phyloP scores from a whole-genome alignment of 2,329 filamentous ascomycete genomes.

The Dactylella cylindrospora region DNA sequence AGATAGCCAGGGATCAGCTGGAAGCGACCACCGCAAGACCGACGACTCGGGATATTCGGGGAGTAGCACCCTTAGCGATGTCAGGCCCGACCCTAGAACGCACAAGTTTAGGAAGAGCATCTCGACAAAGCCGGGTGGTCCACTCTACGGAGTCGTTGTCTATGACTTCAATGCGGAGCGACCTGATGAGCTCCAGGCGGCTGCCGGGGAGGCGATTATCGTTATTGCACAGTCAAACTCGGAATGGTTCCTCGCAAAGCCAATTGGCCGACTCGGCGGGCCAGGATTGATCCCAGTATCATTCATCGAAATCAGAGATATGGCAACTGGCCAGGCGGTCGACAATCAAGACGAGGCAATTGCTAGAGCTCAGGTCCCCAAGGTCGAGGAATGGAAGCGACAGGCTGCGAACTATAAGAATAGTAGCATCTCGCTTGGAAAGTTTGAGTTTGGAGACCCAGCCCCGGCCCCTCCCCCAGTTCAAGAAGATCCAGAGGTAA shows the following conservation, averaged over 20 bases:
- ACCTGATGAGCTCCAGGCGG: constrained; percentile 93
- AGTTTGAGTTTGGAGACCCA: constrained; percentile 67
- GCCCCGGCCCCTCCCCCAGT: constrained; percentile 40
- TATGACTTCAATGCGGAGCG: constrained; percentile 95
- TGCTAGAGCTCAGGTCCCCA: constrained; percentile 81
- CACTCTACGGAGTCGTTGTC: constrained; percentile 95
- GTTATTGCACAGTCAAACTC: constrained; percentile 98
- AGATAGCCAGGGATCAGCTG: constrained; percentile 72
- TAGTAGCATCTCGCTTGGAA: constrained; percentile 93
- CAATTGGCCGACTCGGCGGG: constrained; percentile 93
- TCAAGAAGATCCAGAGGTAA: constrained; percentile 49
- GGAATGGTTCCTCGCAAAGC: constrained; percentile 99
- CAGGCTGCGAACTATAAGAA: constrained; percentile 99
- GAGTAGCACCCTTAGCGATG: constrained; percentile 51
- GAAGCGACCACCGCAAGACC: constrained; percentile 58
- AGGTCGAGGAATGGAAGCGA: constrained; percentile 98
- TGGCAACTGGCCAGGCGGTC: constrained; percentile 81
- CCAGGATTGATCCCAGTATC: constrained; percentile 94
- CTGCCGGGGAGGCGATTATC: constrained; percentile 93
- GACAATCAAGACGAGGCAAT: constrained; percentile 82
- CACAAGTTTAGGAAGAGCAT: constrained; percentile 48
- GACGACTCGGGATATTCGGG: constrained; percentile 87
- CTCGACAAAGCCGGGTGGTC: constrained; percentile 64
- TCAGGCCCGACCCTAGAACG: constrained; percentile 46
- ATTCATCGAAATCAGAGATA: constrained; percentile 94